These are phyloP conservation scores for Ricinus communis DNA, from an alignment of 345 rosid species.

Conservation along the genomic window DNA sequence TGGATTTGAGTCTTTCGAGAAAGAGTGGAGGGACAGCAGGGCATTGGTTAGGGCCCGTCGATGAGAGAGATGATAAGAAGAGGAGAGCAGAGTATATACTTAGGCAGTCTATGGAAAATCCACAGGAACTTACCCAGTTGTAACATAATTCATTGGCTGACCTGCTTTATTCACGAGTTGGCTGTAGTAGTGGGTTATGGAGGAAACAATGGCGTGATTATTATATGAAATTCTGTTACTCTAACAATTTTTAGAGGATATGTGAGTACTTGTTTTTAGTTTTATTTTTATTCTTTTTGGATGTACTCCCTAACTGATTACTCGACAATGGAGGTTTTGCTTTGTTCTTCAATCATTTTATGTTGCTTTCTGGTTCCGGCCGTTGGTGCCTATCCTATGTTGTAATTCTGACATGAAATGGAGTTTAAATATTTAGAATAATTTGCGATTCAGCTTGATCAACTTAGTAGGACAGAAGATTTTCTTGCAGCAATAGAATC, in stretches of 20 bases:
- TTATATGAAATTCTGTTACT: slow-evolving; percentile 15
- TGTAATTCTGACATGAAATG: neutral
- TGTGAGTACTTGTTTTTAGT: slow-evolving; percentile 24
- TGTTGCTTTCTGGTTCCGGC: slow-evolving; percentile 12
- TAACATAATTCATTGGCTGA: slow-evolving; percentile 31
- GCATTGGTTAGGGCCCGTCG: slow-evolving; percentile 53
- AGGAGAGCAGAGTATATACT: slow-evolving; percentile 91
- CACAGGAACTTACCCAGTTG: slow-evolving; percentile 85
- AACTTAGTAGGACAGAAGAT: no score
- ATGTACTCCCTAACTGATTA: slow-evolving; percentile 27
- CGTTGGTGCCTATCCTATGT: neutral
- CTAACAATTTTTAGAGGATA: slow-evolving; percentile 36
- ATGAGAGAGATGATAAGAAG: slow-evolving; percentile 94
- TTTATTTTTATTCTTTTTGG: slow-evolving; percentile 22
- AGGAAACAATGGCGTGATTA: slow-evolving; percentile 15
- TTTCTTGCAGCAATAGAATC: no score
- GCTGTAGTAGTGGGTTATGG: slow-evolving; percentile 20
- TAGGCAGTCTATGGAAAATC: slow-evolving; percentile 81
- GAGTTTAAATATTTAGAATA: neutral
- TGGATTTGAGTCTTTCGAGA: slow-evolving; percentile 56
- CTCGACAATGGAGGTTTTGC: slow-evolving; percentile 22
- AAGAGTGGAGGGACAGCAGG: slow-evolving; percentile 46
- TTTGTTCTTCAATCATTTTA: slow-evolving; percentile 12
- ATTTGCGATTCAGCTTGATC: neutral
- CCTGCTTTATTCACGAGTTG: slow-evolving; percentile 23